Evolutionary conservation across 1,284 basidiomycete species (phyloP), one percentile per base, ranked within the genome.

Genomic region (Rhodotorula sp.): DNA sequence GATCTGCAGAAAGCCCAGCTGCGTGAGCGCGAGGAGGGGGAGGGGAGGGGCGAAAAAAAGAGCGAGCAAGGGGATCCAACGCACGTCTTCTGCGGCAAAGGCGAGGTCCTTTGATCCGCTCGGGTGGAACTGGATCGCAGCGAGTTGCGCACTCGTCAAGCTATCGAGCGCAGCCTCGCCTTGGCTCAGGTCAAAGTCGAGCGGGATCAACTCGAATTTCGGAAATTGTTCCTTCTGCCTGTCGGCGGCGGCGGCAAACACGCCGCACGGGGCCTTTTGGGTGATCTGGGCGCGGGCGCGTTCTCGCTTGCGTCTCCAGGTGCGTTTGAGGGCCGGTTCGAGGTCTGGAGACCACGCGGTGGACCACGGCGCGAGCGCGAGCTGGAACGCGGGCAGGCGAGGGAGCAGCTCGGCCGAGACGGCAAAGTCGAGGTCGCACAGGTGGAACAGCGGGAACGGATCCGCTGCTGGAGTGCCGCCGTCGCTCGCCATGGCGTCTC

Each of bases 381-480:
- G 66, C 49, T 70, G 68, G 54, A 47, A 62, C 2, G 60, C 45
- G 10, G 66, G 31, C 23, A 70, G 60, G 3, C 12, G 6, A 19
- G 60, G 56, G 14, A 50, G 31, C 4, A 61, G 18, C 54, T 70
- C n/a, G 23, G 65, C n/a, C 5, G 49, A 21, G 62, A 60, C 38
- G 18, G 23, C 43, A 26, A 65, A 73, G 50, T 67, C 66, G 60
- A 73, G 68, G 43, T 62, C 52, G 23, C 60, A 48, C 26, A 73
- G 65, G 55, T 69, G 71, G 31, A 72, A 55, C 5, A 72, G 65
- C 18, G 71, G 71, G 67, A 72, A 72, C 18, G 71, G 71, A 45
- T 72, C 34, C 34, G 6, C 34, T 34, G 6, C 34, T 34, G 5
- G 34, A 34, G 34, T 34, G 34, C 34, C 70, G 10, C 7, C 15